Percentiles rank a stretch among this genome's conserved stretches.
Conservation (phyloP, 192 early-diverging fungal genomes). For the Chytriomyces hyalinus region DNA sequence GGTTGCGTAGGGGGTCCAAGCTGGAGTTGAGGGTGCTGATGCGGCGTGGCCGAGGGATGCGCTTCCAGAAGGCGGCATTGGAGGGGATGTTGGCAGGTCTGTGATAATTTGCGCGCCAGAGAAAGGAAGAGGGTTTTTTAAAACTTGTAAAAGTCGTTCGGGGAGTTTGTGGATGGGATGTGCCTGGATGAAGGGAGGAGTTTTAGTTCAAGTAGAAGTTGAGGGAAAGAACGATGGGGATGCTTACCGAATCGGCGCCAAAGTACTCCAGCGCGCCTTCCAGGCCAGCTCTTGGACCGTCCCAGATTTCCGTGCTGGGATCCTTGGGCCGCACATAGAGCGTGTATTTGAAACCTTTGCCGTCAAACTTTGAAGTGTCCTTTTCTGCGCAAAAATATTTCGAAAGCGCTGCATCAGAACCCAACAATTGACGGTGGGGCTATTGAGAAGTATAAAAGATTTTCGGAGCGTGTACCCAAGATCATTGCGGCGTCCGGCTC, state of each 20-base stretch:
- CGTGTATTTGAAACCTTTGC: constrained; percentile 71
- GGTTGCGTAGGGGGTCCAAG: constrained; percentile 34
- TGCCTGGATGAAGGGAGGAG: constrained; percentile 18
- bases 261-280: constrained; percentile 76
- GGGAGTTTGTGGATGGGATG: constrained; percentile 42
- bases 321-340: constrained; percentile 87
- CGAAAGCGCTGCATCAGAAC: background rate
- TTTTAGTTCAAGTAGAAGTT: background rate
- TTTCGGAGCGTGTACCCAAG: constrained; percentile 27
- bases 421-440: background rate
- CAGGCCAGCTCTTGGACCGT: constrained; percentile 85
- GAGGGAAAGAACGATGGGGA: background rate
- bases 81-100: constrained; percentile 41
- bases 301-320: constrained; percentile 83
- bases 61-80: constrained; percentile 10
- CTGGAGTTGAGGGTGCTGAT: constrained; percentile 21
- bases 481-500: constrained; percentile 79
- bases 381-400: constrained; percentile 32
- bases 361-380: constrained; percentile 29
- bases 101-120: constrained; percentile 18
- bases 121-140: background rate
- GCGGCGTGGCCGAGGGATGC: constrained; percentile 16
- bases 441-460: background rate
- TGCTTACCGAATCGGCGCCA: constrained; percentile 79
- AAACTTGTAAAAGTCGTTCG: constrained; percentile 24